Percentiles rank a stretch among this genome's conserved stretches.
These are phyloP conservation scores for Mucor circinelloides DNA, from an alignment of 371 early-diverging fungal species.

Conservation along the genomic window DNA sequence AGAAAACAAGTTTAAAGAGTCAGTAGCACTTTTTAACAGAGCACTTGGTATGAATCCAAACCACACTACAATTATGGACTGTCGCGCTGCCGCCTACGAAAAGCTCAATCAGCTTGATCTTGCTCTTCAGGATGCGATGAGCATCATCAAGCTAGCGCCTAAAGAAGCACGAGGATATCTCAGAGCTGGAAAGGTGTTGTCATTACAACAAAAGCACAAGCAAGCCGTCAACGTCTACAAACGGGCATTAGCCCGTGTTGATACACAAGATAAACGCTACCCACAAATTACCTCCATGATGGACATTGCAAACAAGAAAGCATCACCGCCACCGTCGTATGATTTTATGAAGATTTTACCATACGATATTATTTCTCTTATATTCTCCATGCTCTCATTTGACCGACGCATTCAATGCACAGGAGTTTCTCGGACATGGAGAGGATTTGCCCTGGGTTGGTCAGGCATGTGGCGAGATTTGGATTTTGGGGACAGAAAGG, in stretches of 20 bases:
- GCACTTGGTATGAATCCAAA: slow-evolving; percentile 22
- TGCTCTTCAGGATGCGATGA: slow-evolving; percentile 32
- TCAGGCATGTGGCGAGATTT: slow-evolving; percentile 46
- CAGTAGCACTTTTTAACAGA: slow-evolving; percentile 26
- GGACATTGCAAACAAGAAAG: slow-evolving; percentile 6
- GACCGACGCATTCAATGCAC: slow-evolving; percentile 37
- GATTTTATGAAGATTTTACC: slow-evolving; percentile 38
- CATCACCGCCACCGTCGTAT: neutral
- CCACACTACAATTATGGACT: slow-evolving; percentile 35
- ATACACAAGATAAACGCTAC: slow-evolving; percentile 26
- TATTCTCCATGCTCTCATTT: slow-evolving; percentile 38
- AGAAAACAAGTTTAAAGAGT: slow-evolving; percentile 26
- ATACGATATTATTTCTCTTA: slow-evolving; percentile 34
- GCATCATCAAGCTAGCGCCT: slow-evolving; percentile 30
- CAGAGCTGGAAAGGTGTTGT: slow-evolving; percentile 34
- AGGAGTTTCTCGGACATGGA: slow-evolving; percentile 40
- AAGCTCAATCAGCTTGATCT: slow-evolving; percentile 19
- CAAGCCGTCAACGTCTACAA: slow-evolving; percentile 26
- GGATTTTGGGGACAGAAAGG: slow-evolving; percentile 21
- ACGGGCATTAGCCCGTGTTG: slow-evolving; percentile 23
- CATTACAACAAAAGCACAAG: slow-evolving; percentile 16
- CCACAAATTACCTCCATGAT: neutral
- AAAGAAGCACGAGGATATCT: slow-evolving; percentile 41
- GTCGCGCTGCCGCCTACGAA: slow-evolving; percentile 41
- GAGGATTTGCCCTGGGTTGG: slow-evolving; percentile 28